phyloP scores from a whole-genome alignment of 768 basidiomycete genomes.

The Crepidotus variabilis region DNA sequence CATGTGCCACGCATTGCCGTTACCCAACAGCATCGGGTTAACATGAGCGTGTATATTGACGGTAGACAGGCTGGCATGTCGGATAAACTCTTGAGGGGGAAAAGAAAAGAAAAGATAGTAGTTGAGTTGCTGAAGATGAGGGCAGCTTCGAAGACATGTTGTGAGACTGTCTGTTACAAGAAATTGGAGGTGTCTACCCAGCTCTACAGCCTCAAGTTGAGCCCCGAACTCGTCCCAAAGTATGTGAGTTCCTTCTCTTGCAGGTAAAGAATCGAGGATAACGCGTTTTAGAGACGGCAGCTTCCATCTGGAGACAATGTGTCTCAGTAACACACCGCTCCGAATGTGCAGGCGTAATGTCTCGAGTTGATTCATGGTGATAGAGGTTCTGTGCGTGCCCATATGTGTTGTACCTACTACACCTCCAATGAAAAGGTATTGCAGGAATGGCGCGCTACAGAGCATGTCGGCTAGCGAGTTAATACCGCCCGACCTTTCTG shows the following conservation, averaged over 20 bases:
- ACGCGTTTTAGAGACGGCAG: conserved; percentile 51
- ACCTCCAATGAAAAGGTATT: conserved; percentile 57
- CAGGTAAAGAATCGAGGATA: conserved; percentile 45
- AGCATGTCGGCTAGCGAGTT: conserved; percentile 57
- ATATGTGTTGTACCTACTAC: conserved; percentile 26
- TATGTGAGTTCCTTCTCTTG: conserved; percentile 32
- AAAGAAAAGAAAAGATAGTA: conserved; percentile 53
- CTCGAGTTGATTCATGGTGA: conserved; percentile 42
- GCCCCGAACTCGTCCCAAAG: conserved; percentile 49
- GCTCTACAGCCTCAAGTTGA: conserved; percentile 51
- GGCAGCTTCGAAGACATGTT: conserved; percentile 41
- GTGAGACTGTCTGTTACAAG: conserved; percentile 44
- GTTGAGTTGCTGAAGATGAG: conserved; percentile 46
- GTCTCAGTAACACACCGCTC: conserved; percentile 47
- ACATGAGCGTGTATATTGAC: conserved; percentile 50
- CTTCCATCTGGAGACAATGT: conserved; percentile 42
- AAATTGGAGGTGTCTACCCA: conserved; percentile 56
- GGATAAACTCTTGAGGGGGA: conserved; percentile 16
- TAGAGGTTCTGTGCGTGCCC: conserved; percentile 16
- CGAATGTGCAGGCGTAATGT: conserved; percentile 51
- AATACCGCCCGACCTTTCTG: conserved; percentile 61
- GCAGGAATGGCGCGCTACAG: conserved; percentile 46
- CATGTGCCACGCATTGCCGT: conserved; percentile 33
- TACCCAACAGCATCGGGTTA: conserved; percentile 37
- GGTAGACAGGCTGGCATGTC: conserved; percentile 32